Evolutionary conservation across 371 early-diverging fungal genomes (phyloP), one percentile per base, ranked within the genome.

Genomic region (Apophysomyces variabilis): DNA sequence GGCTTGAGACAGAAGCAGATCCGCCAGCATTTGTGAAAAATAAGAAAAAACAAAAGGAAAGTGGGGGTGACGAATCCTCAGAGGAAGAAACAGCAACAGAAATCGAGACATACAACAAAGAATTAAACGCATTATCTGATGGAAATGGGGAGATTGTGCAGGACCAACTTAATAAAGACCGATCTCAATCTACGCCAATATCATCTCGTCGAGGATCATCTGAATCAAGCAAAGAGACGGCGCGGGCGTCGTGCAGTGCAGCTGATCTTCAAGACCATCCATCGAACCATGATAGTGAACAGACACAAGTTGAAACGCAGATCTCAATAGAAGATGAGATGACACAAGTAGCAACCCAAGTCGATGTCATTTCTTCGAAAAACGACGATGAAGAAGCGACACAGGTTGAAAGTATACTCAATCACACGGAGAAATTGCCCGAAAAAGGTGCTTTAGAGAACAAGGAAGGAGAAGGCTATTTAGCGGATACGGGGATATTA

Each of bases 1-100:
- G 95, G 95, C 85, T 99, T 26, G 96, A 95, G 66, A 90, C 88
- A 60, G 86, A 89, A 14, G 89, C 88, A 21, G 95, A 98, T 68
- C 99, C 99, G 8, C 99, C 99, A 0, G 86, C 96, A 5, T 97
- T 91, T 60, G 70, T 78, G 63, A 87, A 85, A 61, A 83, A 85
- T 13, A 75, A 84, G 50, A 82, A 81, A 41, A 68, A 73, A 36
- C 66, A 58, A 72, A 71, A 57, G 56, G 64, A 21, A 71, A 60
- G 18, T 5, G 73, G 61, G 18, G 61, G 26, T 2, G 61, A 41
- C 8, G 50, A 66, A 35, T 26, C 32, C 32, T 26, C 32, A 38
- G 9, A 56, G 1, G 45, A 65, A 18, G 73, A 64, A 63, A 61
- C 58, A 13, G 57, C 35, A 14, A 62, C 59, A 11, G 57, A 60